Percentiles rank a stretch among this genome's conserved stretches.
Evolutionary conservation across 306 rosid genomes (phyloP).

Genomic region (Fagus sylvatica): DNA sequence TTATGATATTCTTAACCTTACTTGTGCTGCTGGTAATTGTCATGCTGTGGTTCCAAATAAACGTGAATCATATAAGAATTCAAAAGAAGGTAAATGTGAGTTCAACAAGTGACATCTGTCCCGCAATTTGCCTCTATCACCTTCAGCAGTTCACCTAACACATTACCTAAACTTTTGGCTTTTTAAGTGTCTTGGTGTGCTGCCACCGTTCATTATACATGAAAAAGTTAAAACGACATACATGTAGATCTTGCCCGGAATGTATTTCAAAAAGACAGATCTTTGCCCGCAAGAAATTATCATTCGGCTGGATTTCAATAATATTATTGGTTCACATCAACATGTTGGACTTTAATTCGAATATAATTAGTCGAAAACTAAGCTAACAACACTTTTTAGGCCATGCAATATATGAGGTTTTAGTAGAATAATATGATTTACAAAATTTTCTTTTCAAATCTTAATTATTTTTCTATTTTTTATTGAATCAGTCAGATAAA

Average conservation of each 20-base stretch:
- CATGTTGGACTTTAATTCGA: neutral
- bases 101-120: conserved; percentile 42
- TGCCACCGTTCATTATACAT: conserved; percentile 32
- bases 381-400: neutral
- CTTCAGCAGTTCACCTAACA: conserved; percentile 39
- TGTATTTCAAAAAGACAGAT: conserved; percentile 3
- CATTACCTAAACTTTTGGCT: conserved; percentile 62
- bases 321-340: conserved; percentile 4
- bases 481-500: too few relatives aligned
- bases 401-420: neutral
- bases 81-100: conserved; percentile 24
- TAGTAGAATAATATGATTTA: too few relatives aligned
- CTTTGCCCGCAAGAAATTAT: conserved; percentile 42
- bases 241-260: neutral
- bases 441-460: too few relatives aligned
- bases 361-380: neutral
- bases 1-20: too few relatives aligned
- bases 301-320: conserved; percentile 4
- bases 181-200: conserved; percentile 13
- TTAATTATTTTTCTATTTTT: too few relatives aligned
- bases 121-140: conserved; percentile 27
- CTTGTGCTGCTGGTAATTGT: neutral
- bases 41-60: neutral
- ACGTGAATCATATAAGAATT: conserved; percentile 7
- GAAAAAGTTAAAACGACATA: conserved; percentile 31